Base-by-base conservation (phyloP, 208 protist species). In the Strigomonas culicis region DNA sequence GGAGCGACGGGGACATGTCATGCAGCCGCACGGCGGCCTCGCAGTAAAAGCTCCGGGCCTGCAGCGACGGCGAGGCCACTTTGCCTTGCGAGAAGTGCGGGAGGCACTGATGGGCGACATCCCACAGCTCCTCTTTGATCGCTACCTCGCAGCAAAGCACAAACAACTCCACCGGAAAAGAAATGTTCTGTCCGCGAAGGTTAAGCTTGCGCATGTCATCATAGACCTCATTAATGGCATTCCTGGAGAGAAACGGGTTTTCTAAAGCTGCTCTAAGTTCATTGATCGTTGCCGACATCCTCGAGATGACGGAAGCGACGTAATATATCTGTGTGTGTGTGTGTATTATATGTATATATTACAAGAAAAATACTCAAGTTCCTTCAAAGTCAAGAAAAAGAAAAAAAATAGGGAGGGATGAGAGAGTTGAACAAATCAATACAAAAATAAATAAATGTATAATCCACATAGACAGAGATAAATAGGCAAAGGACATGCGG, bases 101-200 rank as follows among this genome's bases (percentile, higher is more conserved):
- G 21, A 81, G 63, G 39, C 80, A 86, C 39, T 68, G 44, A 17
- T 77, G 63, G 0, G 89, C 89, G 19, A 82, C 59, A 1, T 53
- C 51, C 89, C 89, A 95, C 34, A 77, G 67, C 39, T 72, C 70
- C 49, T 88, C 71, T 39, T 77, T 66, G 2, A 95, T 82, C 1
- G 89, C 85, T 21, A 77, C 77, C 51, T 95, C 89, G 36, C 80
- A 81, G 66, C 85, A 90, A 19, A 90, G 67, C 24, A 92, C 79
- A 43, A 82, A 82, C 43, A 94, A 57, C 49, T 91, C 88, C 24
- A 68, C 3, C 32, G 32, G 32, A 10, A 3, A 39, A 39, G 32
- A 39, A 3, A 39, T 3, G 10, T 10, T 10, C 10, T 39, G 32
- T 13, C 32, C 32, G 3, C 10, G 32, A 13, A 10, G 10, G 32